A percentile compares a stretch with the other conserved stretches of the same genome.
These are phyloP conservation scores for Musa acuminata DNA, from an alignment of 176 grass and related monocot genomes.

Conservation along the genomic window DNA sequence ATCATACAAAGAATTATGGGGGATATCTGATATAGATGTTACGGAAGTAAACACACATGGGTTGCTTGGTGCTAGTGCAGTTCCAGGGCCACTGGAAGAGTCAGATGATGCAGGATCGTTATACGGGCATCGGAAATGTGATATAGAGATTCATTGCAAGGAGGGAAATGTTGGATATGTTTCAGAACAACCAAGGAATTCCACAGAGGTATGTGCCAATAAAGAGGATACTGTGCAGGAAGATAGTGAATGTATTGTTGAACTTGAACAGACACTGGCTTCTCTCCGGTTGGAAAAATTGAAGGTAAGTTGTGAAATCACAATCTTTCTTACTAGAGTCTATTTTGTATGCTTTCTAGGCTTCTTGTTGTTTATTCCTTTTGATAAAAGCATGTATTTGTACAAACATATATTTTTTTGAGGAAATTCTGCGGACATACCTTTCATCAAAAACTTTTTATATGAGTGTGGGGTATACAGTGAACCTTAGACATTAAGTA, in stretches of 20 bases:
- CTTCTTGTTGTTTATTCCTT: too few relatives aligned
- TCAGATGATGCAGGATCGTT: not conserved
- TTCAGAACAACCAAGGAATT: not conserved
- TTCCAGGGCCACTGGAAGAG: not conserved
- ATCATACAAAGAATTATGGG: not conserved
- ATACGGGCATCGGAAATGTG: not conserved
- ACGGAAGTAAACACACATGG: not conserved
- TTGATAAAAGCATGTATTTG: too few relatives aligned
- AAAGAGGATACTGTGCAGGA: not conserved
- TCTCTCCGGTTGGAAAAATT: not conserved
- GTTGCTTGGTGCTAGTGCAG: not conserved
- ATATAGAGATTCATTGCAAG: not conserved
- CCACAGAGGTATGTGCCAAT: not conserved
- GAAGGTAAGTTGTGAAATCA: not conserved
- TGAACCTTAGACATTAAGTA: too few relatives aligned
- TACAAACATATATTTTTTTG: too few relatives aligned
- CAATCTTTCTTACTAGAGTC: too few relatives aligned
- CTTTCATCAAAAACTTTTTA: too few relatives aligned
- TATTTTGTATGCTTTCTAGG: too few relatives aligned
- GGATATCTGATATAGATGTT: not conserved
- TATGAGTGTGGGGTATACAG: too few relatives aligned
- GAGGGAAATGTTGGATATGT: constrained; percentile 4
- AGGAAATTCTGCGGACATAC: too few relatives aligned
- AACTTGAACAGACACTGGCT: constrained; percentile 4
- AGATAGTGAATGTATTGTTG: constrained; percentile 10